Evolutionary conservation across 2,329 filamentous ascomycete genomes (phyloP), one percentile per base, ranked within the genome.

Genomic region (Alternaria consortialis): DNA sequence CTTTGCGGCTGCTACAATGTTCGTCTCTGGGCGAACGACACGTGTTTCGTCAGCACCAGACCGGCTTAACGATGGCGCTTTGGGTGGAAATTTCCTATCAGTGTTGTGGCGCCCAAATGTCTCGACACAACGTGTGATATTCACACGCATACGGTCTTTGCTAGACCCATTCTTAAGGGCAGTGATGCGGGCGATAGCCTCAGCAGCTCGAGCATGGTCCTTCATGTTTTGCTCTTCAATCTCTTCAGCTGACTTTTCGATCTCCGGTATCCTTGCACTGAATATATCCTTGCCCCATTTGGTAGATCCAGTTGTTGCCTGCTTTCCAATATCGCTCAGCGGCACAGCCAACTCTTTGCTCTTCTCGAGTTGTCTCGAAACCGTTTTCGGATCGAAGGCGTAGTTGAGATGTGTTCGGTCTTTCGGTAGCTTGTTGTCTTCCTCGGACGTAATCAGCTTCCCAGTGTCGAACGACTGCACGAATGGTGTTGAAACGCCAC

Each of bases 71-170:
- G 86, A 68, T 3, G 74, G 71, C 12, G 79, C 79, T 76, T 89
- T 91, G 0, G 88, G 88, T 25, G 85, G 84, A 31, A 99, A 85
- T 4, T 81, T 77, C 8, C 79, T 72, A 79, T 99, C 95, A 1
- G 95, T 99, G 70, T 90, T 88, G 84, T 99, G 95, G 51, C 95
- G 89, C 51, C 95, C 95, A 74, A 99, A 97, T 3, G 88, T 90
- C 62, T 94, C 87, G 67, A 99, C 86, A 78, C 94, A 96, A 63
- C 93, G 89, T 69, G 89, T 86, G 69, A 94, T 90, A 76, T 97
- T 97, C 74, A 91, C 88, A 69, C 93, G 90, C 70, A 90, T 88
- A 53, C 88, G 87, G 73, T 97, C 92, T 79, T 91, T 90, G 68
- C 87, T 89, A 78, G 87, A 94, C 70, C 88, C 90, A 73, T 96